Percentiles rank a stretch among this genome's conserved stretches.
phyloP scores from a whole-genome alignment of 1,139 yeast species.

The Suhomyces atakaporum region DNA sequence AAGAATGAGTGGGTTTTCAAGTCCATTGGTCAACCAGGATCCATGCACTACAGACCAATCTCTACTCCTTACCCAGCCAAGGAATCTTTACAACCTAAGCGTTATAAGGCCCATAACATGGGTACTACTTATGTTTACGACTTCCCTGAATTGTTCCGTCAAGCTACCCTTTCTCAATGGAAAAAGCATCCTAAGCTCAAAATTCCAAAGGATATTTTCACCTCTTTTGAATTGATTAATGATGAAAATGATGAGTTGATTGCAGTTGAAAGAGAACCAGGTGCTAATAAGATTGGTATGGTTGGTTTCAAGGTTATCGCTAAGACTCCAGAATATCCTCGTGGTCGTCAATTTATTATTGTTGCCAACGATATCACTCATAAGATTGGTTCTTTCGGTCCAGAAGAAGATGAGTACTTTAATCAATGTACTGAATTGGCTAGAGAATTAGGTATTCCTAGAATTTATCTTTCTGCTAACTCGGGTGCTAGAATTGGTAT shows the following conservation, averaged over 20 bases:
- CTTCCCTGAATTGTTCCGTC: constrained; percentile 98
- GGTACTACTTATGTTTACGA: constrained; percentile 98
- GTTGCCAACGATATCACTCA: constrained; percentile 96
- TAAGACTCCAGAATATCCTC: constrained; percentile 95
- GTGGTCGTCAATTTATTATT: constrained; percentile 89
- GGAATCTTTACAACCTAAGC: constrained; percentile 97
- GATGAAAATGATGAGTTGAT: constrained; percentile 79
- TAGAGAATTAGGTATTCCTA: constrained; percentile 86
- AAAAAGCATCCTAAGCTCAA: constrained; percentile 59
- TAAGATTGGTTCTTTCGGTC: constrained; percentile 98
- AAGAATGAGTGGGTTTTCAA: constrained; percentile 97
- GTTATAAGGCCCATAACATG: constrained; percentile 97
- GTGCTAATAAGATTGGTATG: constrained; percentile 95
- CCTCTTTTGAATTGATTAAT: constrained; percentile 77
- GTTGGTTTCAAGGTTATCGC: constrained; percentile 91
- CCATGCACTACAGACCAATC: constrained; percentile 95
- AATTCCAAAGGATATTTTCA: constrained; percentile 77
- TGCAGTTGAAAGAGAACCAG: constrained; percentile 93
- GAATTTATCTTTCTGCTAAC: constrained; percentile 94
- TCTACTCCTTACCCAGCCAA: constrained; percentile 96
- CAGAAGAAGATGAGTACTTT: constrained; percentile 92
- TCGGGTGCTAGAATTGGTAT: constrained; percentile 99
- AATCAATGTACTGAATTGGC: constrained; percentile 91
- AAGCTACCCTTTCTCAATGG: constrained; percentile 87
- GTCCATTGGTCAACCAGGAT: constrained; percentile 90